Conservation (phyloP, 1,139 yeast species). For the Blastobotrys aristatus region DNA sequence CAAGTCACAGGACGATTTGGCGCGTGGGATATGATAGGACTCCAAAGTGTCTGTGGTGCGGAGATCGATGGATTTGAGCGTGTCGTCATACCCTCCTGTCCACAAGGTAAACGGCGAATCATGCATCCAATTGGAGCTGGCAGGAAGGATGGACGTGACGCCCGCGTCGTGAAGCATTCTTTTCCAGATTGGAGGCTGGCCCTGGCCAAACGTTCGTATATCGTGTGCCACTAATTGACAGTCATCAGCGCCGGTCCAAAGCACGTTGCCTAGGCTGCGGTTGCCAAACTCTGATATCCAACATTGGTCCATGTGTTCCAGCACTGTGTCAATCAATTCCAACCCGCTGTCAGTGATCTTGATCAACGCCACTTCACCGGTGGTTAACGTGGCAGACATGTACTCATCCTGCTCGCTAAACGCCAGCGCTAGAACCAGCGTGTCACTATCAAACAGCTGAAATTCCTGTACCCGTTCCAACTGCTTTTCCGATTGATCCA, state of each 20-base stretch:
- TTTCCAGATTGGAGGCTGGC: slow-evolving; percentile 45
- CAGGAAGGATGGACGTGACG: slow-evolving; percentile 65
- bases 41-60: slow-evolving; percentile 45
- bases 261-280: slow-evolving; percentile 47
- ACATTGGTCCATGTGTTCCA: slow-evolving; percentile 66
- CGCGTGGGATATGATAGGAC: slow-evolving; percentile 47
- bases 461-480: slow-evolving; percentile 24
- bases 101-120: slow-evolving; percentile 46
- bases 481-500: slow-evolving; percentile 8
- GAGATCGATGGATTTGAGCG: slow-evolving; percentile 62
- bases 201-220: slow-evolving; percentile 38
- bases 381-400: slow-evolving; percentile 33
- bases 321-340: slow-evolving; percentile 17
- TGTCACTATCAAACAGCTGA: slow-evolving; percentile 42
- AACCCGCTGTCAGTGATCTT: slow-evolving; percentile 17
- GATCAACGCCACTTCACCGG: slow-evolving; percentile 32
- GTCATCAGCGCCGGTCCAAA: slow-evolving; percentile 93
- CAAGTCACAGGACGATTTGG: slow-evolving; percentile 44
- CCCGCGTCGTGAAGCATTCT: slow-evolving; percentile 77
- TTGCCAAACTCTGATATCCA: slow-evolving; percentile 84
- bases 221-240: slow-evolving; percentile 72
- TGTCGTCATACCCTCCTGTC: slow-evolving; percentile 94
- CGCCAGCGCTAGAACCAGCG: slow-evolving; percentile 61
- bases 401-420: slow-evolving; percentile 35
- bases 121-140: slow-evolving; percentile 24